A percentile compares a stretch with the other conserved stretches of the same genome.
These are phyloP conservation scores for Starmera amethionina DNA, from an alignment of 805 yeast genomes.

Conservation along the genomic window DNA sequence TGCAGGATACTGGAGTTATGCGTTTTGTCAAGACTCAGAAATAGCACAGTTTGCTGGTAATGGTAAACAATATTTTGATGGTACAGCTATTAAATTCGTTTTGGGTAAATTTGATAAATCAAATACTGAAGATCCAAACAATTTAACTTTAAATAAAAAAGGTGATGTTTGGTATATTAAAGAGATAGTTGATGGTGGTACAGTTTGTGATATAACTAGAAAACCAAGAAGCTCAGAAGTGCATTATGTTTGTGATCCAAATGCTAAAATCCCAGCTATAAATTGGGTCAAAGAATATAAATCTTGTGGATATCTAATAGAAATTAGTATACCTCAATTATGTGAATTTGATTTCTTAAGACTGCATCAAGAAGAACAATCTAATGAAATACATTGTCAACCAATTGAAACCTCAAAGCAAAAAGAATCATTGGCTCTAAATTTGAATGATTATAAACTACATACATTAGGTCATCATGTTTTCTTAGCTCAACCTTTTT, in stretches of 20 bases:
- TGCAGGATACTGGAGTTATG: slow-evolving; percentile 11
- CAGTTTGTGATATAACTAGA: slow-evolving; percentile 17
- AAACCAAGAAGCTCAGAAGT: slow-evolving; percentile 13
- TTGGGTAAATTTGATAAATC: slow-evolving; percentile 3
- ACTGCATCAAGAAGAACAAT: slow-evolving; percentile 1
- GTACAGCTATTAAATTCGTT: neutral
- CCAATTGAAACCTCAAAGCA: neutral
- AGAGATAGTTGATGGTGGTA: slow-evolving; percentile 8
- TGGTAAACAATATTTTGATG: neutral
- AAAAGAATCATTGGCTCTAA: neutral
- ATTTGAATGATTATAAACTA: neutral
- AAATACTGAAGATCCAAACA: neutral
- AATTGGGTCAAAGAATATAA: slow-evolving; percentile 10
- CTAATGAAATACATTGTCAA: slow-evolving; percentile 1
- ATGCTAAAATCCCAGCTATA: slow-evolving; percentile 1
- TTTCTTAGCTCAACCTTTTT: neutral
- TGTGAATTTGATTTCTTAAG: slow-evolving; percentile 13
- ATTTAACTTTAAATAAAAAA: slow-evolving; percentile 3
- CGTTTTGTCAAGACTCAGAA: slow-evolving; percentile 2
- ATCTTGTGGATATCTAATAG: slow-evolving; percentile 15
- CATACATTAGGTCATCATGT: neutral
- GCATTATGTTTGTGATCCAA: slow-evolving; percentile 14
- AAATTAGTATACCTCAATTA: slow-evolving; percentile 11
- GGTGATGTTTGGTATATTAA: slow-evolving; percentile 4
- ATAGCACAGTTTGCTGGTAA: slow-evolving; percentile 10